Base-by-base conservation (phyloP, 768 basidiomycete genomes). In the Tremella fuciformis region DNA sequence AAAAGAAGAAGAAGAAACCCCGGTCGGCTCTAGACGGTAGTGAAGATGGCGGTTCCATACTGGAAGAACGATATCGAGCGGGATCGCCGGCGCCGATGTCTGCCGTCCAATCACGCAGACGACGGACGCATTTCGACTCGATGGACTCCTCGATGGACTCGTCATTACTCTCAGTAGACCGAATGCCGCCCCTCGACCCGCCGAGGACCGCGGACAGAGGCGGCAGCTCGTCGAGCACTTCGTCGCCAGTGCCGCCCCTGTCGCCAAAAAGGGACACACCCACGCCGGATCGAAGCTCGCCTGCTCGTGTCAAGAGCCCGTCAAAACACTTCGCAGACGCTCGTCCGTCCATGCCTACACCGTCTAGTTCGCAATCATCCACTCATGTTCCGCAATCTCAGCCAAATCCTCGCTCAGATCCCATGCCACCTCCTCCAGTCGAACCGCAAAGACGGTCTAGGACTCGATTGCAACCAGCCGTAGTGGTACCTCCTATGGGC, bases 1-100 rank as follows among this genome's bases (percentile, higher is more conserved):
- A 61, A 58, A 69, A 69, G 59, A 71, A 71, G 62, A 67, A 60
- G 55, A 62, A 63, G 53, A 53, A 46, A 46, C 42, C 15, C 16
- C n/a, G 42, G 42, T 18, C 22, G 16, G 15, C n/a, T 6, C 22
- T 22, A 15, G 42, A 46, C 11, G 29, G 29, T 34, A 34, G 29
- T 11, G 29, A 34, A 34, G 29, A 34, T 34, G 29, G 29, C 29
- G 11, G 4, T 11, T 34, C 29, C 29, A 11, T 34, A 4, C 29
- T 34, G 6, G 29, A 34, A 34, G 29, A 34, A 34, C 29, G 29
- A 34, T 34, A 34, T 34, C 29, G 29, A 34, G 11, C 6, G 4
- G 29, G 22, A 6, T 46, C 42, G 16, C 42, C 42, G 6, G 42
- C 42, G n/a, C 42, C 42, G 6, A 46, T 34, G 29, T 34, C 29